phyloP scores from a whole-genome alignment of 495 filamentous ascomycete genomes.

The Trichoderma asperelloides region DNA sequence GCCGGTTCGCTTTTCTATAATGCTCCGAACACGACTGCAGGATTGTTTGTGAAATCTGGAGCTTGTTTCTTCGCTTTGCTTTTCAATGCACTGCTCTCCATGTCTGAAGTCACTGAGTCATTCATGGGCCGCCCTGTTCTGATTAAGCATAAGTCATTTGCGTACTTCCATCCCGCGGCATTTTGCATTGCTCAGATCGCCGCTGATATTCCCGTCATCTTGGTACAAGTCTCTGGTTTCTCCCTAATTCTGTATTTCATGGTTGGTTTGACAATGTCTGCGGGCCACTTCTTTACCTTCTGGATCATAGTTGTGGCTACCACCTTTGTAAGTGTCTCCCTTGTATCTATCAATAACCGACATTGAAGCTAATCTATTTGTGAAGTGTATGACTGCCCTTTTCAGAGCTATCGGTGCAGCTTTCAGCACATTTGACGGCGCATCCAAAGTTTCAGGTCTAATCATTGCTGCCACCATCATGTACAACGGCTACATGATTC shows the following conservation, averaged over 20 bases:
- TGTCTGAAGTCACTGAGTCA: slow-evolving; percentile 65
- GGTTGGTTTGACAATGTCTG: slow-evolving; percentile 54
- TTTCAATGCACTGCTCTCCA: slow-evolving; percentile 70
- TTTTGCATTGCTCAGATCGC: slow-evolving; percentile 69
- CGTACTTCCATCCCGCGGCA: slow-evolving; percentile 75
- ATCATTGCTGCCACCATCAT: slow-evolving; percentile 64
- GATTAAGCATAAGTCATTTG: slow-evolving; percentile 75
- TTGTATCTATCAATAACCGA: not conserved
- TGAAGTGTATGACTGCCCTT: slow-evolving; percentile 20
- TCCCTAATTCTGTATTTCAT: slow-evolving; percentile 73
- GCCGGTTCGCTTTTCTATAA: slow-evolving; percentile 72
- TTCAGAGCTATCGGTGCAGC: slow-evolving; percentile 51
- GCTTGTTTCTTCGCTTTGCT: slow-evolving; percentile 64
- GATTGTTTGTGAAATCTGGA: slow-evolving; percentile 47
- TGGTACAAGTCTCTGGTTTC: slow-evolving; percentile 63
- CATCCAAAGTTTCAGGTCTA: slow-evolving; percentile 31
- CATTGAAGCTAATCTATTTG: slow-evolving; percentile 22
- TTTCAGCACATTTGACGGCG: slow-evolving; percentile 55
- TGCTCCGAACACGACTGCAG: slow-evolving; percentile 47
- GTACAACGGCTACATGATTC: slow-evolving; percentile 69
- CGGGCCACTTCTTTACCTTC: slow-evolving; percentile 79
- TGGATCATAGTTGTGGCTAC: slow-evolving; percentile 50
- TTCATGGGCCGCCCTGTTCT: slow-evolving; percentile 66
- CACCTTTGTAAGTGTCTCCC: slow-evolving; percentile 27
- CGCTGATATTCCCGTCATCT: slow-evolving; percentile 63